These are phyloP conservation scores for Rhodotorula toruloides DNA, from an alignment of 768 basidiomycete species.

Conservation along the genomic window DNA sequence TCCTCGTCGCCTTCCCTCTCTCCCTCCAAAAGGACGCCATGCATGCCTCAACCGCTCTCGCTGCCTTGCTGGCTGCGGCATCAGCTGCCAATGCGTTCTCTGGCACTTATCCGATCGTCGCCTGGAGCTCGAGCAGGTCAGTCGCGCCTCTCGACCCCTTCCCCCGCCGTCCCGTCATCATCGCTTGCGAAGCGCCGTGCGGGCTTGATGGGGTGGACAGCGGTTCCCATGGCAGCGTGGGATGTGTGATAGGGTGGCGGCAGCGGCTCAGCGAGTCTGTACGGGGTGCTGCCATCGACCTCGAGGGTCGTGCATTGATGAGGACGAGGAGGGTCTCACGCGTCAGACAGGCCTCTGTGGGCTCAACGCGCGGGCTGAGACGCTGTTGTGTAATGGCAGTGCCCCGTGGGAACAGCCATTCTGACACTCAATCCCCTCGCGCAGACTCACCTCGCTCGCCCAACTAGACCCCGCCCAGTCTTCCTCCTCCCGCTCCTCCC, in stretches of 20 bases:
- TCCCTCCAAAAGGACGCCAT: neutral
- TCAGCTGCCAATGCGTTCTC: neutral
- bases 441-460: neutral
- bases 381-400: too few relatives aligned
- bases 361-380: too few relatives aligned
- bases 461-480: neutral
- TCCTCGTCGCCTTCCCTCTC: neutral
- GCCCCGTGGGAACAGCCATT: neutral
- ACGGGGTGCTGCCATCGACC: too few relatives aligned
- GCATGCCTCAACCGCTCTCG: neutral
- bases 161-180: neutral
- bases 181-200: too few relatives aligned
- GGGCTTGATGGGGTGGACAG: too few relatives aligned
- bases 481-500: neutral
- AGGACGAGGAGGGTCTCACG: too few relatives aligned
- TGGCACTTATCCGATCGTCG: neutral
- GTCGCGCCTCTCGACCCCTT: neutral
- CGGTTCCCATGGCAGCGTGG: too few relatives aligned
- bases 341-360: too few relatives aligned
- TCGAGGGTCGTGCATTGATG: too few relatives aligned
- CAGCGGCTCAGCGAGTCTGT: too few relatives aligned
- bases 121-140: neutral
- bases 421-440: neutral
- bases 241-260: too few relatives aligned
- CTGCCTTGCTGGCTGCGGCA: neutral